Evolutionary conservation across 495 filamentous ascomycete genomes (phyloP).

Genomic region (Hypoxylon lienhwacheense): DNA sequence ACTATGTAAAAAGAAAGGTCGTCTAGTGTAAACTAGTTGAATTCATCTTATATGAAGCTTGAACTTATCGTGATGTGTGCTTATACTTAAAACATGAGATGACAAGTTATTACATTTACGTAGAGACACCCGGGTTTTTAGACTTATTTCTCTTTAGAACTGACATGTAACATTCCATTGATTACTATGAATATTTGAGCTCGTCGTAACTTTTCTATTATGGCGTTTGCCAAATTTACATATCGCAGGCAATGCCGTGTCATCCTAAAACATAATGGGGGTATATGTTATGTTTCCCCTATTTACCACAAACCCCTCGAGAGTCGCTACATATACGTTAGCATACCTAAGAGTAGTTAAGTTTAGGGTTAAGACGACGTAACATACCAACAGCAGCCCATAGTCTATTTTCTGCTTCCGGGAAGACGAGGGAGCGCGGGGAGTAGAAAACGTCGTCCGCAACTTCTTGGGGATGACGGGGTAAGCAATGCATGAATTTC

Average conservation of each 20-base stretch:
- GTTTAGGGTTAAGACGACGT: neutral
- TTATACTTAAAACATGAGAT: neutral
- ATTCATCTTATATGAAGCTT: conserved; percentile 5
- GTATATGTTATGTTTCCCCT: conserved; percentile 63
- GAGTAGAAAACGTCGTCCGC: conserved; percentile 93
- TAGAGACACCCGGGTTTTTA: no score
- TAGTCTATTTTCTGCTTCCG: conserved; percentile 89
- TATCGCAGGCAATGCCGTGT: neutral
- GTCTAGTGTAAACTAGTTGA: conserved; percentile 24
- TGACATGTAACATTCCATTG: no score
- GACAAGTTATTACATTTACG: neutral
- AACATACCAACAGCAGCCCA: conserved; percentile 78
- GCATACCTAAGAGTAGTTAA: conserved; percentile 9
- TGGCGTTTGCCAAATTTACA: neutral
- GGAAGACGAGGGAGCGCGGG: conserved; percentile 78
- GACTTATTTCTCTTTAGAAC: no score
- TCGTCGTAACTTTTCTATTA: no score
- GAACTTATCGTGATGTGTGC: neutral
- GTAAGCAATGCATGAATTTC: conserved; percentile 99
- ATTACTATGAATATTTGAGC: no score
- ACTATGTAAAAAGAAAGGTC: conserved; percentile 21
- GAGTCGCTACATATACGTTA: conserved; percentile 54
- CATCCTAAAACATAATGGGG: neutral
- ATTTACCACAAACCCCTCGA: conserved; percentile 91
- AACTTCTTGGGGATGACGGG: conserved; percentile 92